Evolutionary conservation across 331 rosid genomes (phyloP).

Genomic region (Malus hybrid): DNA sequence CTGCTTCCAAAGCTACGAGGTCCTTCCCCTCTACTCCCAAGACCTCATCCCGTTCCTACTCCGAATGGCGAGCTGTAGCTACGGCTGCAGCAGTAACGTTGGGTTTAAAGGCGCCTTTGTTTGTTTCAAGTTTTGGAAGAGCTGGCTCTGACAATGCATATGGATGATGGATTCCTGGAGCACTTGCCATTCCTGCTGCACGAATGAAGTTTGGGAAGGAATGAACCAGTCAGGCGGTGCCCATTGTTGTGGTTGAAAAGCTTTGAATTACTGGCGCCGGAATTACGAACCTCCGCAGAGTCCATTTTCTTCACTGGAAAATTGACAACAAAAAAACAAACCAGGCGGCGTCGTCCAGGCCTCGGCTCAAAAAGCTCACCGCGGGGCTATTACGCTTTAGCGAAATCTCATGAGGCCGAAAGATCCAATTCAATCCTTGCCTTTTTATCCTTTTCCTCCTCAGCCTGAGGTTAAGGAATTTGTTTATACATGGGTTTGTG

Average conservation of each 20-base stretch:
- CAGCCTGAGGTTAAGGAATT: background rate
- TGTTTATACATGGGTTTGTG: too few relatives aligned
- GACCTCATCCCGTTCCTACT: slow-evolving; percentile 47
- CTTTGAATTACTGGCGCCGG: background rate
- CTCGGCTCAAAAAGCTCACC: slow-evolving; percentile 47
- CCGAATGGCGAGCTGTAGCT: slow-evolving; percentile 60
- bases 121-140: slow-evolving; percentile 37
- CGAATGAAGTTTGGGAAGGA: background rate
- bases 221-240: slow-evolving; percentile 12
- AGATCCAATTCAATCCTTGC: background rate
- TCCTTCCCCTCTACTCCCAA: slow-evolving; percentile 62
- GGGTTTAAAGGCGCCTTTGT: slow-evolving; percentile 30
- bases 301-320: slow-evolving; percentile 25
- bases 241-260: slow-evolving; percentile 17
- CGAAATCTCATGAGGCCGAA: slow-evolving; percentile 6
- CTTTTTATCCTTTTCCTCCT: background rate
- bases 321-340: background rate
- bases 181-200: slow-evolving; percentile 72
- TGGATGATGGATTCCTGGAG: slow-evolving; percentile 62
- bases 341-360: background rate
- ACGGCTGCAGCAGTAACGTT: slow-evolving; percentile 56
- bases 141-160: slow-evolving; percentile 40
- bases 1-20: slow-evolving; percentile 63
- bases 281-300: background rate
- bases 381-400: slow-evolving; percentile 34